Evolutionary conservation across 2,329 filamentous ascomycete genomes (phyloP).

Genomic region (Apiospora kogelbergensis): DNA sequence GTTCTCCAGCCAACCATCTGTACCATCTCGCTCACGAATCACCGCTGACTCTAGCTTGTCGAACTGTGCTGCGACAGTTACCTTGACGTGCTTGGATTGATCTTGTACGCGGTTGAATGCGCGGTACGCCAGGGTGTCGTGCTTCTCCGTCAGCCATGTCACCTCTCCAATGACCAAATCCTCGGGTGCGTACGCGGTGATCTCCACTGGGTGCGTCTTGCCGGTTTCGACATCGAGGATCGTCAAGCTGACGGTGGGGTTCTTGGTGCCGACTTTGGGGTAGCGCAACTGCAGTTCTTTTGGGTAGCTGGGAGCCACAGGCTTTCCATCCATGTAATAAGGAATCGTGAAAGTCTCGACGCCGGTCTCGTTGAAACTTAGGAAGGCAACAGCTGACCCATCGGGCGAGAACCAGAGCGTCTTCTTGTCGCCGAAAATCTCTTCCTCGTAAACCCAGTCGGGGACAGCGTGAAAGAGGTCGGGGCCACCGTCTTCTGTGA

Average conservation of each 20-base stretch:
- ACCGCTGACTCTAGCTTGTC: slow-evolving; percentile 36
- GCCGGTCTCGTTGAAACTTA: slow-evolving; percentile 64
- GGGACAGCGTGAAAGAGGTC: slow-evolving; percentile 65
- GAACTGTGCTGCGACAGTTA: slow-evolving; percentile 47
- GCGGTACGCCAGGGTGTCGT: slow-evolving; percentile 62
- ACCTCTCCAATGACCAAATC: slow-evolving; percentile 68
- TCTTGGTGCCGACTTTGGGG: slow-evolving; percentile 67
- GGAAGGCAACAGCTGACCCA: slow-evolving; percentile 52
- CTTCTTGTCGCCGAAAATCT: slow-evolving; percentile 51
- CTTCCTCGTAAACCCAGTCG: slow-evolving; percentile 65
- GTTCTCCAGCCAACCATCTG: slow-evolving; percentile 63
- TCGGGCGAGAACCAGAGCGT: slow-evolving; percentile 60
- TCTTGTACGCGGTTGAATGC: slow-evolving; percentile 71
- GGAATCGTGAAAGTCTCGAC: slow-evolving; percentile 66
- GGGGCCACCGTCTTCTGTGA: slow-evolving; percentile 59
- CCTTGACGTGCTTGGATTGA: slow-evolving; percentile 59
- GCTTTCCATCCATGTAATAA: slow-evolving; percentile 56
- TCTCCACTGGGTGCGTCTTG: slow-evolving; percentile 44
- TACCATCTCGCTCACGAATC: slow-evolving; percentile 57
- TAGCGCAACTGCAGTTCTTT: slow-evolving; percentile 63
- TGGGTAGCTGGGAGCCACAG: slow-evolving; percentile 57
- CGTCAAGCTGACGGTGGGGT: slow-evolving; percentile 61
- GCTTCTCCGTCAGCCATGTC: slow-evolving; percentile 63
- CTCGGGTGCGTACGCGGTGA: slow-evolving; percentile 58
- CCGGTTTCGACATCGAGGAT: slow-evolving; percentile 53